Base-by-base conservation (phyloP, 345 rosid genomes). In the Trapa incisa region DNA sequence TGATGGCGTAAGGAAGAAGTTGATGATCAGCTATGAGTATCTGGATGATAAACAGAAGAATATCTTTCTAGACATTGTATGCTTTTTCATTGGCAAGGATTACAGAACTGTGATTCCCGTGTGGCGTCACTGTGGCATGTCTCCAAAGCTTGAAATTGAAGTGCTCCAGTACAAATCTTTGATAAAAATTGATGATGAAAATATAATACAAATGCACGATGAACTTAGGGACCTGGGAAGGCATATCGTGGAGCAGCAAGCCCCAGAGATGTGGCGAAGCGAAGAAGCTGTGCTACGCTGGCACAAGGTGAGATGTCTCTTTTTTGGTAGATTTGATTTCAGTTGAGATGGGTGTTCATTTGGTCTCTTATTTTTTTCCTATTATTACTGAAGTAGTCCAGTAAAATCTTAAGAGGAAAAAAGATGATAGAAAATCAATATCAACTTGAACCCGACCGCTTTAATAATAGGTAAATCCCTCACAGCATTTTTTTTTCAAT, bases 181-280 rank as follows among this genome's bases (percentile, higher is more conserved):
- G 0, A 43, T 76, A 32, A 66, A 68, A 12, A 61, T 76, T 39
- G 48, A 15, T 15, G 45, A 48, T 2, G 6, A 37, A 3, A 17
- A 66, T 29, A 37, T 12, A 32, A 0, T 72, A 7, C 17, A 41
- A 65, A 61, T 76, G 79, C 75, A 72, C 42, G 70, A 69, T 57
- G 29, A 64, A 29, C 38, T 72, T 13, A 48, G 47, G 43, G 61
- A 42, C 6, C 65, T 72, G 45, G 79, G 75, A 3, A 63, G 60
- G 42, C 42, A 65, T 17, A 66, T 72, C 68, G 68, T 76, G 14
- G 37, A 43, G 0, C 16, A 14, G n/a, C 37, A 60, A 41, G 47
- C n/a, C n/a, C n/a, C n/a, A n/a, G n/a, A n/a, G n/a, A n/a, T 76
- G 32, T 72, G 76, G 72, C 5, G 8, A 0, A 54, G 6, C 2